phyloP scores from a whole-genome alignment of 352 stramenopile species.

The Phytophthora uliginosa region DNA sequence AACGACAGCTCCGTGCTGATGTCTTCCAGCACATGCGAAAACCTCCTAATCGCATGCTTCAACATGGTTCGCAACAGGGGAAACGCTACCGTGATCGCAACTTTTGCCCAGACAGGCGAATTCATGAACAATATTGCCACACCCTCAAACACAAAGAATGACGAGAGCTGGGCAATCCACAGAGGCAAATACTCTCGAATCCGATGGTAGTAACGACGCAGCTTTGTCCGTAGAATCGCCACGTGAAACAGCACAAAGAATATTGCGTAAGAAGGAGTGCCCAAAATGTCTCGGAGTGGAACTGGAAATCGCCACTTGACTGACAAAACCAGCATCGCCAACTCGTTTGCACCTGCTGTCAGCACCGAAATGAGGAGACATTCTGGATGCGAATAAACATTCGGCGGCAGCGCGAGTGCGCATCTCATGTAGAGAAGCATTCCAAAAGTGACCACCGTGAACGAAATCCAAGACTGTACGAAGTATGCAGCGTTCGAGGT shows the following conservation, averaged over 20 bases:
- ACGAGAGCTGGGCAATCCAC: conserved; percentile 15
- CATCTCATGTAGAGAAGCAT: conserved; percentile 18
- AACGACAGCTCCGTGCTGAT: conserved; percentile 47
- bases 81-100: conserved; percentile 32
- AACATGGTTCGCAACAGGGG: conserved; percentile 24
- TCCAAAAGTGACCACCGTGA: conserved; percentile 1
- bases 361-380: conserved; percentile 13
- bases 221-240: conserved; percentile 9
- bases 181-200: conserved; percentile 12
- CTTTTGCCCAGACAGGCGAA: conserved; percentile 16
- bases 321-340: conserved; percentile 18
- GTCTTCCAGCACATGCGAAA: conserved; percentile 32
- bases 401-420: conserved; percentile 14
- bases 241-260: conserved; percentile 20
- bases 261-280: conserved; percentile 7
- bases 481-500: conserved; percentile 1
- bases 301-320: conserved; percentile 23
- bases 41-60: conserved; percentile 32
- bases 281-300: conserved; percentile 31
- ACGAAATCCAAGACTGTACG: conserved; percentile 19
- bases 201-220: conserved; percentile 1
- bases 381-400: conserved; percentile 15
- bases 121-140: conserved; percentile 32
- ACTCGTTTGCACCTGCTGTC: conserved; percentile 13
- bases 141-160: conserved; percentile 30